Evolutionary conservation across 1,139 yeast genomes (phyloP).

Genomic region (Candida sanyaensis): DNA sequence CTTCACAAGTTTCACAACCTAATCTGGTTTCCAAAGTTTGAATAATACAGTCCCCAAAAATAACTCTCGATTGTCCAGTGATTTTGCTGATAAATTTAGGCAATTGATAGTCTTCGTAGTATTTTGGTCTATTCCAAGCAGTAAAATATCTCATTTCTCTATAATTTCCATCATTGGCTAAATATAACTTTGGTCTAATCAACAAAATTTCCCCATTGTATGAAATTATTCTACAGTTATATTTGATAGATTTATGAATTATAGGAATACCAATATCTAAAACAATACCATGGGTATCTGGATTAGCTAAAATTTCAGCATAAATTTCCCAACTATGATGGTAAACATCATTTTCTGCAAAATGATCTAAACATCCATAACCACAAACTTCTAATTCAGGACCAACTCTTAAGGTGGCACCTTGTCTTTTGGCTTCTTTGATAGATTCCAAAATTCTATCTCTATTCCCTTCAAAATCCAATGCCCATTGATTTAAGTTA

Average conservation of each 20-base stretch:
- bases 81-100: slow-evolving; percentile 67
- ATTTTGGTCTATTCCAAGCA: slow-evolving; percentile 84
- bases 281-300: slow-evolving; percentile 71
- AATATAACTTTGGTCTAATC: slow-evolving; percentile 87
- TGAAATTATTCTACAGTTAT: slow-evolving; percentile 87
- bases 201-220: slow-evolving; percentile 75
- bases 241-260: slow-evolving; percentile 81
- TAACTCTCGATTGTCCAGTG: slow-evolving; percentile 66
- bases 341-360: slow-evolving; percentile 84
- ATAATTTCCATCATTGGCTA: slow-evolving; percentile 97
- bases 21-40: slow-evolving; percentile 82
- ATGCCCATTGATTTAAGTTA: slow-evolving; percentile 95
- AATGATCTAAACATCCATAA: slow-evolving; percentile 95
- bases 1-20: slow-evolving; percentile 98
- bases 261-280: slow-evolving; percentile 96
- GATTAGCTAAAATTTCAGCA: slow-evolving; percentile 66
- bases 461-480: slow-evolving; percentile 96
- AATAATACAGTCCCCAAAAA: slow-evolving; percentile 88
- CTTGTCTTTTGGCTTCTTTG: slow-evolving; percentile 66
- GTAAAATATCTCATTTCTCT: slow-evolving; percentile 97
- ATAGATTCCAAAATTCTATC: slow-evolving; percentile 87
- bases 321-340: slow-evolving; percentile 95
- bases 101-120: slow-evolving; percentile 68
- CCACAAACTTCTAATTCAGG: slow-evolving; percentile 96
- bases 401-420: slow-evolving; percentile 88